phyloP scores from a whole-genome alignment of 805 yeast species.

The Metschnikowia chrysomelidarum region DNA sequence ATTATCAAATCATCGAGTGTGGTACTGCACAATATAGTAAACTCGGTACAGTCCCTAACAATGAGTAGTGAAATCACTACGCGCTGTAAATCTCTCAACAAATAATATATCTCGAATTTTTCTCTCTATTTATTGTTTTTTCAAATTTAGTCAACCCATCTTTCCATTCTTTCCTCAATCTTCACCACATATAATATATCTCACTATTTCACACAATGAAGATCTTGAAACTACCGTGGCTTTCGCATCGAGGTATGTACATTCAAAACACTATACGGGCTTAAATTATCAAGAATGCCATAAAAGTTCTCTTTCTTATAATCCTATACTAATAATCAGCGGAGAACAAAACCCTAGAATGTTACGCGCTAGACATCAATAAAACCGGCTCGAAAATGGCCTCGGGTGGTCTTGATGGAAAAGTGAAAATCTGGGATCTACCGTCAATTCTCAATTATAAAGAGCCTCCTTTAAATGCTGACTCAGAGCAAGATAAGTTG shows the following conservation, averaged over 20 bases:
- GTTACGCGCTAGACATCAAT: conserved; percentile 78
- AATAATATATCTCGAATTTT: too few species aligned
- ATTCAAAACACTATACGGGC: neutral
- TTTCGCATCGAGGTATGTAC: conserved; percentile 41
- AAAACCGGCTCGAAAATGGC: conserved; percentile 84
- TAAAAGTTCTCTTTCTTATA: conserved; percentile 13
- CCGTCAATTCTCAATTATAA: conserved; percentile 49
- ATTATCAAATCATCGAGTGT: too few species aligned
- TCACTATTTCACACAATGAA: too few species aligned
- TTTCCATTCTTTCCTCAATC: too few species aligned
- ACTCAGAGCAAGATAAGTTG: neutral
- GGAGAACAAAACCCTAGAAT: conserved; percentile 77
- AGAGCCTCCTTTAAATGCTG: conserved; percentile 6
- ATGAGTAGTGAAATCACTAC: too few species aligned
- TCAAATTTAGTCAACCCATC: too few species aligned
- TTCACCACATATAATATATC: too few species aligned
- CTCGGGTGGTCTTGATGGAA: conserved; percentile 91
- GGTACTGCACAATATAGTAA: too few species aligned
- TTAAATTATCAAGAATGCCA: neutral
- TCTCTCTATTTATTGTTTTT: too few species aligned
- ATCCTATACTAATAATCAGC: conserved; percentile 42
- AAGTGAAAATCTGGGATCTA: conserved; percentile 84
- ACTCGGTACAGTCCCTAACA: too few species aligned
- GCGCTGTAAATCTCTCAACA: too few species aligned
- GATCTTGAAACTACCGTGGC: conserved; percentile 44